These are phyloP conservation scores for Chlorencoelia australis DNA, from an alignment of 2,329 filamentous ascomycete genomes.

Conservation along the genomic window DNA sequence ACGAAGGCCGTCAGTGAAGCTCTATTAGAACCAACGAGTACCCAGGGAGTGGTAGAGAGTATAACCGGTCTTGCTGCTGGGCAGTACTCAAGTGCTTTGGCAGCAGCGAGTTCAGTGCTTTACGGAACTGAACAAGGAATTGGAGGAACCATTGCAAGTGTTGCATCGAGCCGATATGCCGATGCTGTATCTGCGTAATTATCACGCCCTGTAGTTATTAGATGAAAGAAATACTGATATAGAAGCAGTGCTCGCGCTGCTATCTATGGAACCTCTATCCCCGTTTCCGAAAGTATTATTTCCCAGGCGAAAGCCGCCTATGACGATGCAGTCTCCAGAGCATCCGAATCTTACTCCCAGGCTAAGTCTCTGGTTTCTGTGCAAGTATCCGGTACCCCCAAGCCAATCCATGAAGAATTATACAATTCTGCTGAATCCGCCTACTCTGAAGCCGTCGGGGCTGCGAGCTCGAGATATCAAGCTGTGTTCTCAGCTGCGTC, in stretches of 20 bases:
- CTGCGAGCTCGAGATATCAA: constrained; percentile 43
- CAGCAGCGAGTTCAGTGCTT: constrained; percentile 45
- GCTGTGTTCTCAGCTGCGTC: constrained; percentile 35
- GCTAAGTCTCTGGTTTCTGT: constrained; percentile 58
- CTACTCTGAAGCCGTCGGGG: constrained; percentile 55
- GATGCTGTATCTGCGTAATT: constrained; percentile 47
- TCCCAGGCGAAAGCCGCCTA: constrained; percentile 45
- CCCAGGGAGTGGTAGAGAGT: constrained; percentile 34
- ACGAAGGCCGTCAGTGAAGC: constrained; percentile 47
- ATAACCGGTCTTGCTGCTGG: constrained; percentile 43
- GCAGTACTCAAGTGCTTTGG: constrained; percentile 45
- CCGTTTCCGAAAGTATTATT: constrained; percentile 37
- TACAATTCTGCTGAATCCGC: constrained; percentile 57
- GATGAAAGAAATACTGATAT: constrained; percentile 12
- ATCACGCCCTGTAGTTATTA: not conserved
- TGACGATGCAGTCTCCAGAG: constrained; percentile 52
- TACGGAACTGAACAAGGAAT: constrained; percentile 38
- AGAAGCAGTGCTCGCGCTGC: constrained; percentile 37
- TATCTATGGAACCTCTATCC: constrained; percentile 58
- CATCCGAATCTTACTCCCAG: constrained; percentile 57
- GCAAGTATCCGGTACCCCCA: constrained; percentile 57
- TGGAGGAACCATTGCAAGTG: constrained; percentile 37
- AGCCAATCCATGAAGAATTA: constrained; percentile 60
- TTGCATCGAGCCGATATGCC: constrained; percentile 42
- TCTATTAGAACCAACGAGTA: constrained; percentile 33